Base-by-base conservation (phyloP, 345 rosid species). In the Syzygium aqueum region DNA sequence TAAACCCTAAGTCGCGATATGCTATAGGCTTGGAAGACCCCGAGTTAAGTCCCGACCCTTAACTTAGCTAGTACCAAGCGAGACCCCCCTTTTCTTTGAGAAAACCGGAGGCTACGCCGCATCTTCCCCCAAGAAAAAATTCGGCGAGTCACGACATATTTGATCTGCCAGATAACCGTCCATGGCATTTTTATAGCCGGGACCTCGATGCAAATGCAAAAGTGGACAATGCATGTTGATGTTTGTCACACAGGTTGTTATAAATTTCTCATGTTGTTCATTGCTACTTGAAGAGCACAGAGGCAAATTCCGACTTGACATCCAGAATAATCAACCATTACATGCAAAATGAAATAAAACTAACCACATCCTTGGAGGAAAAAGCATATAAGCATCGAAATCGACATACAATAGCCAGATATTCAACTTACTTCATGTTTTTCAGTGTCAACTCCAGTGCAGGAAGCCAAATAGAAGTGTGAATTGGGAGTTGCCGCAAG, bases 391-490 rank as follows among this genome's bases (percentile, higher is more conserved):
- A 33, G 43, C 46, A 33, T 17, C 23, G 25, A 33, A 67, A 33
- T 67, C 46, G 19, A 23, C n/a, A 22, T 16, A 53, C 12, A 0
- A 84, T 63, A 86, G 10, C 22, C 22, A 56, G 40, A 9, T 85
- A 52, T 43, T 49, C 50, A 8, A 89, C 93, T 89, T 89, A 94
- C 98, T 92, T 96, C 97, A 65, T 96, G 98, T 52, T 90, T 94
- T 65, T 91, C 89, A 3, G 95, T 90, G 91, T 95, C 97, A 86
- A 95, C 77, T 86, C 93, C 94, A 3, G 87, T 85, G 93, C 99
- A 96, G 87, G 95, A 93, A 89, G 99, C 99, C 49, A 96, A 88
- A 84, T 92, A 97, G 89, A 96, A 96, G 91, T 96, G 94, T 2
- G 99, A 97, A 90, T 92, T 92, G 12, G 99, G 97, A 83, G 90